Percentiles rank a stretch among this genome's conserved stretches.
phyloP scores from a whole-genome alignment of 2,329 filamentous ascomycete species.

The Exophiala alcalophila region DNA sequence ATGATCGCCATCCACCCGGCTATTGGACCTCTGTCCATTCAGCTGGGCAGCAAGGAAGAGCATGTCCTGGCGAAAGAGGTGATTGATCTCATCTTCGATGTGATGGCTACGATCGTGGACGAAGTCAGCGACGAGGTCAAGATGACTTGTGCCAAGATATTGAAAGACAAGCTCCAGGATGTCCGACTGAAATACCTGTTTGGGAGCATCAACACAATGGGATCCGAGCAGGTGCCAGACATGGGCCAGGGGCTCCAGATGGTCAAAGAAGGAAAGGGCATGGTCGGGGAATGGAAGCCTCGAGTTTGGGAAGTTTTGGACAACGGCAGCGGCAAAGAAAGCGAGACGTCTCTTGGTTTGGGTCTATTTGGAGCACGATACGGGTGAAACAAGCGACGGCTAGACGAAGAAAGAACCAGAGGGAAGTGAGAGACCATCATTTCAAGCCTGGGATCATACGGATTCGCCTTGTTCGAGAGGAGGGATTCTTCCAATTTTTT shows the following conservation, averaged over 20 bases:
- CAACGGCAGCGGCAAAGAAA: slow-evolving; percentile 28
- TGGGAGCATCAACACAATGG: slow-evolving; percentile 27
- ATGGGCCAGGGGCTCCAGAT: slow-evolving; percentile 27
- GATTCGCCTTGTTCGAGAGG: too few relatives aligned
- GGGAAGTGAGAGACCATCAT: too few relatives aligned
- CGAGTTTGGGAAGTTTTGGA: slow-evolving; percentile 31
- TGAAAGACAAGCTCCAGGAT: slow-evolving; percentile 38
- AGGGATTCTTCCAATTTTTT: neutral
- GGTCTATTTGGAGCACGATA: slow-evolving; percentile 29
- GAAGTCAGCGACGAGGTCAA: slow-evolving; percentile 45
- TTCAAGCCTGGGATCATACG: too few relatives aligned
- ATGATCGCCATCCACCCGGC: slow-evolving; percentile 34
- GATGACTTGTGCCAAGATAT: slow-evolving; percentile 41
- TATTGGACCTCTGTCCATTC: slow-evolving; percentile 31
- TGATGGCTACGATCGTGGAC: slow-evolving; percentile 45
- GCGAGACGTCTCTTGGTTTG: slow-evolving; percentile 28
- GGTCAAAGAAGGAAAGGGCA: slow-evolving; percentile 26
- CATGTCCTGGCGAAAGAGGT: slow-evolving; percentile 21
- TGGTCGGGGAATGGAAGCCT: slow-evolving; percentile 29
- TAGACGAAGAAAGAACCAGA: too few relatives aligned
- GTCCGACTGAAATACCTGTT: slow-evolving; percentile 23
- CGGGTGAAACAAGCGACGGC: slow-evolving; percentile 6
- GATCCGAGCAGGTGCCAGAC: slow-evolving; percentile 21
- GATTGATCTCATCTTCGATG: slow-evolving; percentile 41
- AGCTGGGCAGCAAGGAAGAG: slow-evolving; percentile 10